Conservation (phyloP, 2,329 filamentous ascomycete genomes). For the Neobulgaria alba region DNA sequence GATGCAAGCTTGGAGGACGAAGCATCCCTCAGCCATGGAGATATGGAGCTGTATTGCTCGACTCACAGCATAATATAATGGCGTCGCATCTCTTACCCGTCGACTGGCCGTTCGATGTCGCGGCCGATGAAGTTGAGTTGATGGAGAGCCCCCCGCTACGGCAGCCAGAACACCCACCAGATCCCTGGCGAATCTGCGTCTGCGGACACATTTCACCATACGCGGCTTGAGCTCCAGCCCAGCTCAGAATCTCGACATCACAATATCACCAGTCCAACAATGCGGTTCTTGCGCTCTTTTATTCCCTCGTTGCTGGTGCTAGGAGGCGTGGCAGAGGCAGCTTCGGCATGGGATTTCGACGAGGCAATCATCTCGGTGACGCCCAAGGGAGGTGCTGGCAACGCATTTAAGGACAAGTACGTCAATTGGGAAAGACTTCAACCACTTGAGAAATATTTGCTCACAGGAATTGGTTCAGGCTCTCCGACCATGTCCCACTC, state of each 20-base stretch:
- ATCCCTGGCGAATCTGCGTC: not conserved
- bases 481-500: slow-evolving; percentile 33
- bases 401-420: slow-evolving; percentile 55
- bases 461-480: slow-evolving; percentile 15
- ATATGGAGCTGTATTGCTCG: no score
- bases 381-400: slow-evolving; percentile 45
- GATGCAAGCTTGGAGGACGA: no score
- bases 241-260: slow-evolving; percentile 2
- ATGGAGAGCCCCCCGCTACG: not conserved
- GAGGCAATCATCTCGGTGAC: slow-evolving; percentile 61
- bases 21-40: no score
- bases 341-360: slow-evolving; percentile 61
- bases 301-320: slow-evolving; percentile 34
- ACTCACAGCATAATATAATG: no score
- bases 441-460: not conserved
- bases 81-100: no score
- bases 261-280: slow-evolving; percentile 20
- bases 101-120: no score
- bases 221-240: slow-evolving; percentile 10
- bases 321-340: slow-evolving; percentile 34
- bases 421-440: slow-evolving; percentile 16
- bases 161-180: not conserved
- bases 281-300: slow-evolving; percentile 35
- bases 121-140: no score
- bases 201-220: slow-evolving; percentile 4